Conservation (phyloP, 2,329 filamentous ascomycete species). For the Epichloe sp. region DNA sequence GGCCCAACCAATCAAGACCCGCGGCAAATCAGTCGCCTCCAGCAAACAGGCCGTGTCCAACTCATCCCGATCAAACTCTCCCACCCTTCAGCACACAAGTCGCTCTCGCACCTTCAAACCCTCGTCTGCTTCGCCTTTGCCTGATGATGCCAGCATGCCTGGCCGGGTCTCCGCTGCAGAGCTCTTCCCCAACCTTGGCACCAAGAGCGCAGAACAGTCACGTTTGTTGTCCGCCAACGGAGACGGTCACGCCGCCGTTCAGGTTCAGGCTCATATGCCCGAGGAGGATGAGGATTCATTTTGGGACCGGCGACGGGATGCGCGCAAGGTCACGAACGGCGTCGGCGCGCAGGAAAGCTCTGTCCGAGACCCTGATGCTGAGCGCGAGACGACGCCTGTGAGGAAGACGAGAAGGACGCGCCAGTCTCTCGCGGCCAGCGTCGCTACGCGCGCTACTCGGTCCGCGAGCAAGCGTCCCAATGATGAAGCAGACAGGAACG, state of each 20-base stretch:
- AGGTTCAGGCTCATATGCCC: slow-evolving; percentile 15
- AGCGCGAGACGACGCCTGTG: slow-evolving; percentile 18
- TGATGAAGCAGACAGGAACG: slow-evolving; percentile 40
- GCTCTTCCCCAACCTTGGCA: slow-evolving; percentile 19
- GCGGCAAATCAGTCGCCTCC: slow-evolving; percentile 26
- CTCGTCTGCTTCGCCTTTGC: slow-evolving; percentile 8
- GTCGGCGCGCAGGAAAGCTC: slow-evolving; percentile 24
- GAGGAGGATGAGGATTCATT: slow-evolving; percentile 18
- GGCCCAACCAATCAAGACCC: slow-evolving; percentile 18
- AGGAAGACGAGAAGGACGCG: slow-evolving; percentile 23
- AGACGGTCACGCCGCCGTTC: slow-evolving; percentile 10
- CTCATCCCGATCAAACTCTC: slow-evolving; percentile 24
- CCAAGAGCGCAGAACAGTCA: slow-evolving; percentile 10
- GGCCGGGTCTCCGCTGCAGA: slow-evolving; percentile 23
- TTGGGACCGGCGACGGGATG: slow-evolving; percentile 24
- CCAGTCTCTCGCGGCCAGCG: slow-evolving; percentile 20
- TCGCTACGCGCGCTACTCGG: slow-evolving; percentile 31
- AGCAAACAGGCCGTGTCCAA: slow-evolving; percentile 23
- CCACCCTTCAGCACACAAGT: slow-evolving; percentile 11
- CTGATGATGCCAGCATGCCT: slow-evolving; percentile 26
- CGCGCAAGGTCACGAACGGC: slow-evolving; percentile 26
- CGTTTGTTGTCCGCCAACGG: background rate
- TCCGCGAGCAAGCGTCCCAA: slow-evolving; percentile 39
- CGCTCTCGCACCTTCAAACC: slow-evolving; percentile 12
- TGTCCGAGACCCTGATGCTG: slow-evolving; percentile 18